Evolutionary conservation across 306 rosid species (phyloP).

Genomic region (Carpinus viminea): DNA sequence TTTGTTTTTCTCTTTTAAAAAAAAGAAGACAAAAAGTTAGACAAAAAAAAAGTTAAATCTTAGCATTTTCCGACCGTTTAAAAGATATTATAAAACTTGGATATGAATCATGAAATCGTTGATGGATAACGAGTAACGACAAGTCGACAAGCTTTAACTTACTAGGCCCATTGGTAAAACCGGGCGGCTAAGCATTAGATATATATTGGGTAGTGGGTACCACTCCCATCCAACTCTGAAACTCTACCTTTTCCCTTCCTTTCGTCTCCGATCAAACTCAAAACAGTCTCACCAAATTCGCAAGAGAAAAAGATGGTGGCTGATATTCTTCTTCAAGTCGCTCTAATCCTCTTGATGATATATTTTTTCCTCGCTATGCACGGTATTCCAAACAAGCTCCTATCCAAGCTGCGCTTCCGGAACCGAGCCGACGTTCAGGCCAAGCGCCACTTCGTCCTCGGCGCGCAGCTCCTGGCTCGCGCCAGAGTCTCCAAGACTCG

Average conservation of each 20-base stretch:
- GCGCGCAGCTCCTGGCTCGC: conserved; percentile 75
- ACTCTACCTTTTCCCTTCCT: conserved; percentile 10
- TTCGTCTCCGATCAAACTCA: not conserved
- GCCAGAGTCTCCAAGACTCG: conserved; percentile 54
- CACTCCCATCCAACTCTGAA: not conserved
- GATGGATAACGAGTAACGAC: too few relatives aligned
- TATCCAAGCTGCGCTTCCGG: conserved; percentile 50
- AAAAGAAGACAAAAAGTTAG: too few relatives aligned
- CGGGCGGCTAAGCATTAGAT: not conserved
- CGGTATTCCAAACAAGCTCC: conserved; percentile 56
- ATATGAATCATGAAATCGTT: too few relatives aligned
- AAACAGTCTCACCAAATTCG: not conserved
- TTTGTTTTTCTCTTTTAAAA: too few relatives aligned
- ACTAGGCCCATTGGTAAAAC: not conserved
- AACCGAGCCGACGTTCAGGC: conserved; percentile 47
- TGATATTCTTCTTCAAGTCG: conserved; percentile 62
- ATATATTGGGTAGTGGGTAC: too few relatives aligned
- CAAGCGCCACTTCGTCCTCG: conserved; percentile 75
- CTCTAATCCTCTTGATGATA: conserved; percentile 35
- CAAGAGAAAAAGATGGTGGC: conserved; percentile 38
- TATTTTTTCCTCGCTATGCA: conserved; percentile 60
- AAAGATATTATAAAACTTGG: too few relatives aligned
- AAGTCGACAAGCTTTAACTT: too few relatives aligned
- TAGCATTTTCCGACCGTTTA: too few relatives aligned
- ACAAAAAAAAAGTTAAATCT: too few relatives aligned